phyloP scores from a whole-genome alignment of 164 flowering plant genomes.

The Sextonia rubra region DNA sequence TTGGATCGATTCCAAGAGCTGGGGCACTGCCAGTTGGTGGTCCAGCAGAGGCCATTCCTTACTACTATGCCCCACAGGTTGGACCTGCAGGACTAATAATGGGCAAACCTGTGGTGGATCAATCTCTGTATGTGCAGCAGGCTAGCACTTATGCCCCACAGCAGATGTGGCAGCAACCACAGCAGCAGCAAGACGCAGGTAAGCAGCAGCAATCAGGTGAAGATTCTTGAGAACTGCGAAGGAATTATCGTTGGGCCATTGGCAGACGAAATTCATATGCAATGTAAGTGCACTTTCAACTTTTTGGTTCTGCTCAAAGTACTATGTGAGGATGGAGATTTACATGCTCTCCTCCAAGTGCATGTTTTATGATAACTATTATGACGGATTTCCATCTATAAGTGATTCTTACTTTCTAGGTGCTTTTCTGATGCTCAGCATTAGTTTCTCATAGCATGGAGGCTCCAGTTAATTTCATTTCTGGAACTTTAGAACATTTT shows the following conservation, averaged over 20 bases:
- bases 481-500: no score
- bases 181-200: slow-evolving; percentile 2
- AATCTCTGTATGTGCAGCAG: slow-evolving; percentile 46
- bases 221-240: neutral
- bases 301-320: no score
- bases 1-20: slow-evolving; percentile 44
- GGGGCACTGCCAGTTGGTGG: slow-evolving; percentile 46
- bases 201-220: neutral
- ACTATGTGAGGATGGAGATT: no score
- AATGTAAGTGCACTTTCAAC: neutral
- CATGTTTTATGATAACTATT: neutral
- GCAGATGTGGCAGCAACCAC: slow-evolving; percentile 45
- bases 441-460: no score
- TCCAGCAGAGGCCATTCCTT: slow-evolving; percentile 51
- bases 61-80: slow-evolving; percentile 46
- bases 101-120: slow-evolving; percentile 55
- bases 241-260: neutral
- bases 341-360: neutral
- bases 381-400: neutral
- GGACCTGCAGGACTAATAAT: slow-evolving; percentile 38
- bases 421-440: neutral
- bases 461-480: no score
- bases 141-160: slow-evolving; percentile 28
- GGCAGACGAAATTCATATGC: neutral
- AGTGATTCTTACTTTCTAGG: neutral